A percentile compares a stretch with the other conserved stretches of the same genome.
These are phyloP conservation scores for Daldinia bambusicola DNA, from an alignment of 495 filamentous ascomycete species.

Conservation along the genomic window DNA sequence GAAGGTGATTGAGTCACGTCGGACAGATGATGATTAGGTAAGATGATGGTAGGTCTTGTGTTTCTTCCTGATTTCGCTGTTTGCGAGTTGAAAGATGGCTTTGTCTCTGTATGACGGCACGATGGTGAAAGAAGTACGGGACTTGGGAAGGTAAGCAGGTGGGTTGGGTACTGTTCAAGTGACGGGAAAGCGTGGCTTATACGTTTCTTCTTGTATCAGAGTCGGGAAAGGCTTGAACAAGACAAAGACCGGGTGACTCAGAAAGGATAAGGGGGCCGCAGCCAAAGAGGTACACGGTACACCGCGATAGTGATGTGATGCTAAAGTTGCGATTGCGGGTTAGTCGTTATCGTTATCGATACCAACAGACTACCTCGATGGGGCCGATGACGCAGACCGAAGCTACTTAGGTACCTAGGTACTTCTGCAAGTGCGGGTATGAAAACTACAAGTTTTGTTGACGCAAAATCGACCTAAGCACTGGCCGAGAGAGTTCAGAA, in stretches of 20 bases:
- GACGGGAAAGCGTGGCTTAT: slow-evolving; percentile 41
- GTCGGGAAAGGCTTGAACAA: slow-evolving; percentile 25
- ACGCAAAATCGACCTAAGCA: slow-evolving; percentile 6
- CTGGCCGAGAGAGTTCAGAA: slow-evolving; percentile 5
- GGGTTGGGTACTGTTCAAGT: slow-evolving; percentile 38
- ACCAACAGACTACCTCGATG: slow-evolving; percentile 24
- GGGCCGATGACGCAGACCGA: slow-evolving; percentile 36
- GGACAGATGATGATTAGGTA: slow-evolving; percentile 44
- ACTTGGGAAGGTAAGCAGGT: slow-evolving; percentile 32
- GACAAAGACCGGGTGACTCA: slow-evolving; percentile 51
- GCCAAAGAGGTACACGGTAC: slow-evolving; percentile 26
- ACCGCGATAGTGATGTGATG: slow-evolving; percentile 33
- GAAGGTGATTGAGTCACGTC: slow-evolving; percentile 34
- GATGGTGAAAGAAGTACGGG: slow-evolving; percentile 23
- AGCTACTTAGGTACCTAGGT: background rate
- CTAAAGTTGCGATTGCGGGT: slow-evolving; percentile 35
- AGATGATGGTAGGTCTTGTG: slow-evolving; percentile 43
- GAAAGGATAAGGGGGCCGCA: slow-evolving; percentile 35
- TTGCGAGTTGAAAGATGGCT: slow-evolving; percentile 40
- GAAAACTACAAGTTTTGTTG: slow-evolving; percentile 2
- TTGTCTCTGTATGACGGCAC: slow-evolving; percentile 33
- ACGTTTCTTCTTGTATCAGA: slow-evolving; percentile 32
- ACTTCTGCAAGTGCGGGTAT: slow-evolving; percentile 14
- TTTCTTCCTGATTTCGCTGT: slow-evolving; percentile 32
- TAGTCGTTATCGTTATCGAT: slow-evolving; percentile 36